A percentile compares a stretch with the other conserved stretches of the same genome.
Evolutionary conservation across 208 protist genomes (phyloP).

Genomic region (Trypanosomatidae sp.): DNA sequence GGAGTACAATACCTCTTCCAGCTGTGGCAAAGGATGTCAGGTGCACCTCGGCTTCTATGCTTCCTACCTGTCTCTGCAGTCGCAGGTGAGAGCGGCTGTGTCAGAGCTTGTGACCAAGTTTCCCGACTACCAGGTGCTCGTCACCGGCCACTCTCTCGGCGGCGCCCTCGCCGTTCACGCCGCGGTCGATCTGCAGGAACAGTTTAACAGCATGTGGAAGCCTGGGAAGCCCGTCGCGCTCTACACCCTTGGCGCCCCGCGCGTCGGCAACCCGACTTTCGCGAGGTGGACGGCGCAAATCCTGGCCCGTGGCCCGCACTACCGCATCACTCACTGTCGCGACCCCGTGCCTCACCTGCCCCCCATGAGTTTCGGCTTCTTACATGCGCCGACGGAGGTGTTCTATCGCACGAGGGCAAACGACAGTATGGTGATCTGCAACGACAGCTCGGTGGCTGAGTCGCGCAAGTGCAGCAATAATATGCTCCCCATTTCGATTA

Average conservation of each 20-base stretch:
- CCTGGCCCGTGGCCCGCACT: slow-evolving; percentile 30
- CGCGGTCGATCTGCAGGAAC: slow-evolving; percentile 36
- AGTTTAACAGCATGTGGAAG: neutral
- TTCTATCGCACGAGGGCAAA: slow-evolving; percentile 28
- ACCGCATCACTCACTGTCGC: slow-evolving; percentile 49
- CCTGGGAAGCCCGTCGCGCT: slow-evolving; percentile 27
- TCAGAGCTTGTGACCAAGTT: slow-evolving; percentile 22
- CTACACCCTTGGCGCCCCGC: slow-evolving; percentile 70
- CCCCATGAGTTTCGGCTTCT: slow-evolving; percentile 30
- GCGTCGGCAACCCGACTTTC: slow-evolving; percentile 57
- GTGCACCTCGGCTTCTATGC: slow-evolving; percentile 61
- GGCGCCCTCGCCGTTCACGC: slow-evolving; percentile 52
- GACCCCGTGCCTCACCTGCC: slow-evolving; percentile 65
- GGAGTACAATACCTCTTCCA: slow-evolving; percentile 33
- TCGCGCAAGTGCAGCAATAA: slow-evolving; percentile 42
- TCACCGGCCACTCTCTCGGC: slow-evolving; percentile 78
- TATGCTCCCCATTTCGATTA: slow-evolving; percentile 13
- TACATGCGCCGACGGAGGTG: slow-evolving; percentile 41
- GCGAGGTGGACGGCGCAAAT: slow-evolving; percentile 23
- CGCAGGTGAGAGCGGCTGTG: slow-evolving; percentile 26
- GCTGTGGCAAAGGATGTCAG: slow-evolving; percentile 22
- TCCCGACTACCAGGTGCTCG: slow-evolving; percentile 35
- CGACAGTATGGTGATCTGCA: slow-evolving; percentile 25
- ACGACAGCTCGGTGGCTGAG: slow-evolving; percentile 34
- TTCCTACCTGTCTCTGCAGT: slow-evolving; percentile 33